Percentiles rank a stretch among this genome's conserved stretches.
phyloP scores from a whole-genome alignment of 2,329 filamentous ascomycete genomes.

The Fusarium sp. region DNA sequence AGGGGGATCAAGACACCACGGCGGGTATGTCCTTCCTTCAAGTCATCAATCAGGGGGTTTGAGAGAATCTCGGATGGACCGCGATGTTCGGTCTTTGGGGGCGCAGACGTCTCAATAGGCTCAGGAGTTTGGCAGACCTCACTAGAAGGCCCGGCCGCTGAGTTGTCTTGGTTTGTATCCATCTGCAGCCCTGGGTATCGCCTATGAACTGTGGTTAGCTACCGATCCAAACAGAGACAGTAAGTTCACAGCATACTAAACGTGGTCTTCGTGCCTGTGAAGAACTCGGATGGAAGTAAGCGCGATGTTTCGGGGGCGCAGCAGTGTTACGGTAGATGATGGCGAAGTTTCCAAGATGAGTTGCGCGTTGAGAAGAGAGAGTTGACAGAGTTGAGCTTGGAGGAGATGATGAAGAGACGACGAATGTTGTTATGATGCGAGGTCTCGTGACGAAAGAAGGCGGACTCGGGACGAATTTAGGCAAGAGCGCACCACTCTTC shows the following conservation, averaged over 20 bases:
- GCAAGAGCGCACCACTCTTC: constrained; percentile 14
- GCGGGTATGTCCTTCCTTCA: constrained; percentile 49
- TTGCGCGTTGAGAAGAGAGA: constrained; percentile 6
- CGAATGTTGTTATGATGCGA: neutral
- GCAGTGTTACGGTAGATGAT: neutral
- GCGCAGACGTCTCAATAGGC: neutral
- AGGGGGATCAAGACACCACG: constrained; percentile 67
- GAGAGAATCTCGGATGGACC: constrained; percentile 42
- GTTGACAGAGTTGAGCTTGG: neutral
- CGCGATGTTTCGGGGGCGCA: neutral
- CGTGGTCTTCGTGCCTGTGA: neutral
- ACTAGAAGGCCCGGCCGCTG: constrained; percentile 19
- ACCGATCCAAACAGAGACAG: neutral
- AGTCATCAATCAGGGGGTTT: constrained; percentile 51
- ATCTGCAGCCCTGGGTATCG: neutral
- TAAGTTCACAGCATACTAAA: neutral
- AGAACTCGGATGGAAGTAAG: neutral
- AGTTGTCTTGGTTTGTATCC: constrained; percentile 6
- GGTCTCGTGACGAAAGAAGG: constrained; percentile 16
- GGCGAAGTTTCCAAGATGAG: constrained; percentile 2
- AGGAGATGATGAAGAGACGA: neutral
- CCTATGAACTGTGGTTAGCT: neutral
- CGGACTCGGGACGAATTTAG: constrained; percentile 12
- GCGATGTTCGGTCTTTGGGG: constrained; percentile 31
- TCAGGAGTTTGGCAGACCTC: constrained; percentile 23